Conservation (phyloP, 768 basidiomycete species). For the Russula ochroleuca region DNA sequence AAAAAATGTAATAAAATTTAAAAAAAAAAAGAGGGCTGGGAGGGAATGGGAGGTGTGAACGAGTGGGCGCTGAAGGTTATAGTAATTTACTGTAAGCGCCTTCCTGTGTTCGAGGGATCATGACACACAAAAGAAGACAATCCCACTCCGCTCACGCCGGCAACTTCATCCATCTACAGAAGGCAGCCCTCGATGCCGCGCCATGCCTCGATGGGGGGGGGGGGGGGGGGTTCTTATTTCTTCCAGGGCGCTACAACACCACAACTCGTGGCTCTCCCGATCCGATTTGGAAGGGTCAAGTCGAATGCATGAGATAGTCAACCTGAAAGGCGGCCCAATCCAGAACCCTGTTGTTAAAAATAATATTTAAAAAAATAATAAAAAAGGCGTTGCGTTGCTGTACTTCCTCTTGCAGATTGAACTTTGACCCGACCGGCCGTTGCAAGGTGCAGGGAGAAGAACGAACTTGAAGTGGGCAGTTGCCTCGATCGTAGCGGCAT, state of each 20-base stretch:
- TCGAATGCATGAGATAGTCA: not conserved
- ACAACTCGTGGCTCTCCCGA: not conserved
- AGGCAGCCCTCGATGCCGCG: not conserved
- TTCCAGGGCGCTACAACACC: not conserved
- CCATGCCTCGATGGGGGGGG: too few relatives aligned
- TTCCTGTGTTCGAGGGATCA: not conserved
- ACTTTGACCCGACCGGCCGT: not conserved
- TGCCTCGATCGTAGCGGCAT: not conserved
- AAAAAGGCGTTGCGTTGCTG: not conserved
- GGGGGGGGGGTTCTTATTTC: not conserved
- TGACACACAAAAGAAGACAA: not conserved
- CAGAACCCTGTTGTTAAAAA: not conserved
- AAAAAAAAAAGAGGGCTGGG: not conserved
- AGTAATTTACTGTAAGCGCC: too few relatives aligned
- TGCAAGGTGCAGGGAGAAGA: conserved; percentile 1
- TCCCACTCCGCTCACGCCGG: not conserved
- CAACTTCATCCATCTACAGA: conserved; percentile 1
- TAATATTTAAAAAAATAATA: not conserved
- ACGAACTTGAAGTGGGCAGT: not conserved
- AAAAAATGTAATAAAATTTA: not conserved
- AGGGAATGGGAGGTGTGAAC: not conserved
- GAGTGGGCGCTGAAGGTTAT: too few relatives aligned
- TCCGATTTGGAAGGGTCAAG: not conserved
- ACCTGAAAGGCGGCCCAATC: conserved; percentile 17
- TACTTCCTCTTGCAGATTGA: conserved; percentile 2